Evolutionary conservation across 805 yeast species (phyloP).

Genomic region (Myxozyma udenii): DNA sequence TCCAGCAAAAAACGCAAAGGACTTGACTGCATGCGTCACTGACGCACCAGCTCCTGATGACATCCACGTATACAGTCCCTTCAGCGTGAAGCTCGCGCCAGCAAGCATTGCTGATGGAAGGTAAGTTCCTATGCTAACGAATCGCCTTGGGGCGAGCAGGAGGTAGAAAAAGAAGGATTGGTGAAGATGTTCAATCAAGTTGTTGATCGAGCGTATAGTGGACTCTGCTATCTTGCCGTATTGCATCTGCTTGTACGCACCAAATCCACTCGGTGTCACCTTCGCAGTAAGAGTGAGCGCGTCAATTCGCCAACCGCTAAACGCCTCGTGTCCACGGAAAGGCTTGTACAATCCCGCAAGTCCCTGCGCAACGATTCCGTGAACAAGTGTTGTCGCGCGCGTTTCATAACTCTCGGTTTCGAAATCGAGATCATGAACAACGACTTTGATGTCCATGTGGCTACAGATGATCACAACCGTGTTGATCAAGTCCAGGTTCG

Average conservation of each 20-base stretch:
- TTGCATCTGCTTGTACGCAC: constrained; percentile 73
- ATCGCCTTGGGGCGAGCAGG: constrained; percentile 68
- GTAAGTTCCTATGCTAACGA: constrained; percentile 92
- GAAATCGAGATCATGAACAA: constrained; percentile 52
- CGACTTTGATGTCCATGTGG: constrained; percentile 70
- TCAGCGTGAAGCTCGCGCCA: constrained; percentile 64
- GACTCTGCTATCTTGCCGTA: constrained; percentile 90
- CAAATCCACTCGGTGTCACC: constrained; percentile 2
- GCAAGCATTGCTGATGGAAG: constrained; percentile 78
- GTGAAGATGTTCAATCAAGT: constrained; percentile 90
- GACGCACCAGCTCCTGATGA: constrained; percentile 17
- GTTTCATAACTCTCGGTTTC: constrained; percentile 45
- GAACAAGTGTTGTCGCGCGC: constrained; percentile 56
- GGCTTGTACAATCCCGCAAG: constrained; percentile 59
- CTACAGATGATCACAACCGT: constrained; percentile 69
- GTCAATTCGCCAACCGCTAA: constrained; percentile 95
- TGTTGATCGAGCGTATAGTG: constrained; percentile 81
- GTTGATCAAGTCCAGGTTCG: constrained; percentile 86
- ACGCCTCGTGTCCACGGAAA: constrained; percentile 78
- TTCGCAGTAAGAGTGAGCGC: constrained; percentile 73
- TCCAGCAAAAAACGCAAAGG: constrained; percentile 38
- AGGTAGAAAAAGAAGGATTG: constrained; percentile 94
- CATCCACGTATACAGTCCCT: constrained; percentile 48
- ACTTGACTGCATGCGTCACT: constrained; percentile 36
- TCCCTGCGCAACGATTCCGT: constrained; percentile 68